Conservation (phyloP, 2,329 filamentous ascomycete genomes). For the Truncatella angustata region DNA sequence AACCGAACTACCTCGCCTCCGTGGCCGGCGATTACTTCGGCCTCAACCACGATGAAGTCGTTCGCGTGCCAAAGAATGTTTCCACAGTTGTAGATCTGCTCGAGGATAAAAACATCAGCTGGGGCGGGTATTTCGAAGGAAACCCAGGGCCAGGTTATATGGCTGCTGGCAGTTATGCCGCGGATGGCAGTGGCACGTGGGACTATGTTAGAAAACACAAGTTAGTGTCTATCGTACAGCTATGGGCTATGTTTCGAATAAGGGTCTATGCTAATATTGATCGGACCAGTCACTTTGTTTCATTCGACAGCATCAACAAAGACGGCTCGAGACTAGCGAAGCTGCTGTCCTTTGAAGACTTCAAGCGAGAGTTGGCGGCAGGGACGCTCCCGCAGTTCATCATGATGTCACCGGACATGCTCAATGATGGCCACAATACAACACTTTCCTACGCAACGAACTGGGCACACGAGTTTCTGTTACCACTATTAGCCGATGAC, state of each 20-base stretch:
- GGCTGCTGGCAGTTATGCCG: constrained; percentile 35
- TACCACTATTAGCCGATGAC: constrained; percentile 64
- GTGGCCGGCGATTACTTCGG: constrained; percentile 48
- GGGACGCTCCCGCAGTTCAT: constrained; percentile 63
- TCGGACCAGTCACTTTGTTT: constrained; percentile 35
- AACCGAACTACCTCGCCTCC: constrained; percentile 47
- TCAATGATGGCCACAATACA: constrained; percentile 69
- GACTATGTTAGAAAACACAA: constrained; percentile 43
- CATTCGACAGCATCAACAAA: constrained; percentile 38
- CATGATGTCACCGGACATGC: constrained; percentile 63
- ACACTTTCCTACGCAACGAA: constrained; percentile 66
- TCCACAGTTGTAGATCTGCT: constrained; percentile 46
- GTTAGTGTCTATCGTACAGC: constrained; percentile 18
- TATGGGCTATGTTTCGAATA: too few species aligned
- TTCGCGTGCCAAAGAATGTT: constrained; percentile 42
- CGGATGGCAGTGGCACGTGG: constrained; percentile 25
- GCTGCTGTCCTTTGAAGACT: constrained; percentile 62
- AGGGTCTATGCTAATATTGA: constrained; percentile 9
- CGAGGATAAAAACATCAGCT: constrained; percentile 37
- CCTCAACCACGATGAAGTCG: constrained; percentile 41
- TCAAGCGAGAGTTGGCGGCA: constrained; percentile 55
- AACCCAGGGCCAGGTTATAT: constrained; percentile 45
- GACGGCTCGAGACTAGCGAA: constrained; percentile 49
- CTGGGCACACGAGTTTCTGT: constrained; percentile 67
- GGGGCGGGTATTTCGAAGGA: constrained; percentile 46